Evolutionary conservation across 2,329 filamentous ascomycete genomes (phyloP).

Genomic region (Trichoderma citrinoviride): DNA sequence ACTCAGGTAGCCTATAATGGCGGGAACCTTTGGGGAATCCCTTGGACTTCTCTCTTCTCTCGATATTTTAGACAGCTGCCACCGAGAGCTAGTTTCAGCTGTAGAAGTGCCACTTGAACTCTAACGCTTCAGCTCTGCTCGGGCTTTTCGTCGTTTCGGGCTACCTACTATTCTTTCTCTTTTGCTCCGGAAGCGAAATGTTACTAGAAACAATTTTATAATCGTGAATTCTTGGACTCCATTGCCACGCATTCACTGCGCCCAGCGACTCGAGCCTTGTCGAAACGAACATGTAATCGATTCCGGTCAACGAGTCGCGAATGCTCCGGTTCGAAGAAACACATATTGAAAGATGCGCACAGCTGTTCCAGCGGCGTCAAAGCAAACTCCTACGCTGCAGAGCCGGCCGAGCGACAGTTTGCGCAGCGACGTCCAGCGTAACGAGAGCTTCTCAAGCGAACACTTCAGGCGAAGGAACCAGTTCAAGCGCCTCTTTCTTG

Average conservation of each 20-base stretch:
- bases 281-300: slow-evolving; percentile 11
- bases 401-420: slow-evolving; percentile 23
- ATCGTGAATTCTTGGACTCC: too few relatives aligned
- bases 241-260: not conserved
- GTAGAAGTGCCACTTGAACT: slow-evolving; percentile 17
- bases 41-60: not conserved
- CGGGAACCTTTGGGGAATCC: not conserved
- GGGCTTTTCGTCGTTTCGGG: not conserved
- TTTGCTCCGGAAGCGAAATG: not conserved
- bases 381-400: not conserved
- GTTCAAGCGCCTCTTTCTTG: slow-evolving; percentile 24
- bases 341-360: slow-evolving; percentile 3
- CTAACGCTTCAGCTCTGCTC: slow-evolving; percentile 14
- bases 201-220: too few relatives aligned
- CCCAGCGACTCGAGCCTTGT: not conserved
- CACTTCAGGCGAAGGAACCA: slow-evolving; percentile 26
- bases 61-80: not conserved
- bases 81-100: not conserved
- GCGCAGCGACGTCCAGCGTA: slow-evolving; percentile 22
- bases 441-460: slow-evolving; percentile 26
- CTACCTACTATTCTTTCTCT: not conserved
- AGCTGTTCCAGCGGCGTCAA: slow-evolving; percentile 1
- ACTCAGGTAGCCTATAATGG: not conserved
- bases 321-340: slow-evolving; percentile 1
- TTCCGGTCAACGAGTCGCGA: not conserved